Evolutionary conservation across 768 basidiomycete genomes (phyloP).

Genomic region (Boletus coccyginus): DNA sequence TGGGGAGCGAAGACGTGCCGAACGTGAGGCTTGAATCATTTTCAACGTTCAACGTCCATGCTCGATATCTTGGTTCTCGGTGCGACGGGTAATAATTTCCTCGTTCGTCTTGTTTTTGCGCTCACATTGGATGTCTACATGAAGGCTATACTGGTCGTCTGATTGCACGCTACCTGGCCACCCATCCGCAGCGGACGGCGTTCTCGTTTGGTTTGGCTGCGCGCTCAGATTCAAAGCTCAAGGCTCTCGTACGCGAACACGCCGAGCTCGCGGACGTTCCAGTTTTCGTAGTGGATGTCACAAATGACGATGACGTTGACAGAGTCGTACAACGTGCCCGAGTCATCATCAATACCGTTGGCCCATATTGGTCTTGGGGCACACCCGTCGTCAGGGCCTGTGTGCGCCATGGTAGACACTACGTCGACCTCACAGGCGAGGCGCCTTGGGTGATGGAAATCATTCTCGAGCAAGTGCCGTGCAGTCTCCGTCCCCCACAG

Average conservation of each 20-base stretch:
- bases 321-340: slow-evolving; percentile 51
- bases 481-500: slow-evolving; percentile 2
- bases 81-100: slow-evolving; percentile 47
- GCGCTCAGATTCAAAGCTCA: slow-evolving; percentile 62
- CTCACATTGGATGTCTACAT: slow-evolving; percentile 8
- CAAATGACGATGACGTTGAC: slow-evolving; percentile 51
- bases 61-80: slow-evolving; percentile 68
- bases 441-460: slow-evolving; percentile 62
- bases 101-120: slow-evolving; percentile 1
- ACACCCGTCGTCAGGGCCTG: slow-evolving; percentile 81
- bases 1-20: not conserved
- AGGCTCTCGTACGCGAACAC: slow-evolving; percentile 47
- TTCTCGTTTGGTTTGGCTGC: slow-evolving; percentile 74
- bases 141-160: slow-evolving; percentile 69
- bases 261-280: slow-evolving; percentile 40
- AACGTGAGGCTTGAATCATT: slow-evolving; percentile 3
- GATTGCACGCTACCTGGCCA: slow-evolving; percentile 61
- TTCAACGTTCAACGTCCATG: slow-evolving; percentile 28
- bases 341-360: slow-evolving; percentile 76
- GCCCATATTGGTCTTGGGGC: slow-evolving; percentile 72
- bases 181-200: slow-evolving; percentile 53
- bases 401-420: slow-evolving; percentile 70
- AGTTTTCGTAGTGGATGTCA: slow-evolving; percentile 58
- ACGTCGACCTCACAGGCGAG: slow-evolving; percentile 84
- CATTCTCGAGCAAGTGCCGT: slow-evolving; percentile 48